These are phyloP conservation scores for Corylus americana DNA, from an alignment of 306 rosid species.

Conservation along the genomic window DNA sequence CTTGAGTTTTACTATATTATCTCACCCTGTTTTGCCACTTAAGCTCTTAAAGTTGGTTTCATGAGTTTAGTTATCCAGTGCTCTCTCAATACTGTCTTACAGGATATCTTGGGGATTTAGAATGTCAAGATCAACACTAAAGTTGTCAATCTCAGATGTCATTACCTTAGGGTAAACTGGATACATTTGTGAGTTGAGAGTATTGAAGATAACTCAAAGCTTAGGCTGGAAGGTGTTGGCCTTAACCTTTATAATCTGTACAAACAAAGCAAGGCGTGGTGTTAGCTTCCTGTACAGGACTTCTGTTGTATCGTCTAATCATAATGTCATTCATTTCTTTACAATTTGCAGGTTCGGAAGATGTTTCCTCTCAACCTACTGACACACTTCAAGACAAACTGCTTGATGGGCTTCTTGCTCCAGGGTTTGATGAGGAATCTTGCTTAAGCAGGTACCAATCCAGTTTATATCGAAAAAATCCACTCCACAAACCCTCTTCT, in stretches of 20 bases:
- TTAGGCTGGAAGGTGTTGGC: background rate
- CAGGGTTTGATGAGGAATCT: slow-evolving; percentile 54
- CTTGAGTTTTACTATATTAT: background rate
- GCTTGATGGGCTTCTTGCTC: slow-evolving; percentile 53
- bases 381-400: slow-evolving; percentile 43
- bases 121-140: background rate
- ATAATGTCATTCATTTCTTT: background rate
- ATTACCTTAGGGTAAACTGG: background rate
- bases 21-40: background rate
- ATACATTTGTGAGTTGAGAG: background rate
- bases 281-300: background rate
- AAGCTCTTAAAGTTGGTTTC: background rate
- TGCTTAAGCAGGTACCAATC: slow-evolving; percentile 67
- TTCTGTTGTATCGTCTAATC: background rate
- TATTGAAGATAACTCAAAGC: background rate
- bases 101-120: background rate
- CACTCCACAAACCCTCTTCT: slow-evolving; percentile 50
- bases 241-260: background rate
- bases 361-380: slow-evolving; percentile 22
- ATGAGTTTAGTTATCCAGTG: background rate
- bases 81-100: background rate
- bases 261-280: background rate
- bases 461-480: slow-evolving; percentile 42
- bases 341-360: slow-evolving; percentile 33
- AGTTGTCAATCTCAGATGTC: too few relatives aligned